Percentiles rank a stretch among this genome's conserved stretches.
Evolutionary conservation across 2,329 filamentous ascomycete species (phyloP).

Genomic region (Nemania abortiva): DNA sequence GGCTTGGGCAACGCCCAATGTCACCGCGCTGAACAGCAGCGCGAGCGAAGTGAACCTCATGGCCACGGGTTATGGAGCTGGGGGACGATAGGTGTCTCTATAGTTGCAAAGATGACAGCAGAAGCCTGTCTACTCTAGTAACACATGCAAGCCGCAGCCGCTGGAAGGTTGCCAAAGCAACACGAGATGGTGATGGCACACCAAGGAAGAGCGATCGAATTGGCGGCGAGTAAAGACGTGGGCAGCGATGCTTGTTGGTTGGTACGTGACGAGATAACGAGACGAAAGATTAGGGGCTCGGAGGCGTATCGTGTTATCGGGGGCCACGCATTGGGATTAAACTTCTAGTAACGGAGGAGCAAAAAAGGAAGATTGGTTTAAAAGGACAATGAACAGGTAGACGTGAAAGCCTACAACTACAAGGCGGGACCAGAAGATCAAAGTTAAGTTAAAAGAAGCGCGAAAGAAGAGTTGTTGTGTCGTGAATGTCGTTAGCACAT

Average conservation of each 20-base stretch:
- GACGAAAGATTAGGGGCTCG: slow-evolving; percentile 34
- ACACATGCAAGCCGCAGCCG: slow-evolving; percentile 19
- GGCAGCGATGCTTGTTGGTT: slow-evolving; percentile 20
- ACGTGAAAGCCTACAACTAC: slow-evolving; percentile 8
- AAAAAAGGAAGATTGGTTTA: slow-evolving; percentile 31
- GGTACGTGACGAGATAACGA: slow-evolving; percentile 35
- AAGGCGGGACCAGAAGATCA: slow-evolving; percentile 20
- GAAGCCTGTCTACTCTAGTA: slow-evolving; percentile 21
- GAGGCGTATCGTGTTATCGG: slow-evolving; percentile 44
- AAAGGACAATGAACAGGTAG: slow-evolving; percentile 30
- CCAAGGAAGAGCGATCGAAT: slow-evolving; percentile 14
- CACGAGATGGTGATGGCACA: slow-evolving; percentile 11
- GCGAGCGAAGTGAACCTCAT: slow-evolving; percentile 62
- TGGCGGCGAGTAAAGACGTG: slow-evolving; percentile 7
- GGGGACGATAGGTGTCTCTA: slow-evolving; percentile 13
- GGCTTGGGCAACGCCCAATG: slow-evolving; percentile 55
- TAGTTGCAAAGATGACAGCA: slow-evolving; percentile 12
- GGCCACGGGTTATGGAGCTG: slow-evolving; percentile 40
- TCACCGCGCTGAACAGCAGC: slow-evolving; percentile 61
- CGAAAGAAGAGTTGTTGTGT: slow-evolving; percentile 7
- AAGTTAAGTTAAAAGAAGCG: slow-evolving; percentile 17
- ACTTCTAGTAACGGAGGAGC: slow-evolving; percentile 29
- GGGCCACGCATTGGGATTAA: slow-evolving; percentile 44
- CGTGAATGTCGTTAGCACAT: neutral
- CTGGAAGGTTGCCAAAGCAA: slow-evolving; percentile 18